These are phyloP conservation scores for Mycena epipterygia DNA, from an alignment of 768 basidiomycete species.

Conservation along the genomic window DNA sequence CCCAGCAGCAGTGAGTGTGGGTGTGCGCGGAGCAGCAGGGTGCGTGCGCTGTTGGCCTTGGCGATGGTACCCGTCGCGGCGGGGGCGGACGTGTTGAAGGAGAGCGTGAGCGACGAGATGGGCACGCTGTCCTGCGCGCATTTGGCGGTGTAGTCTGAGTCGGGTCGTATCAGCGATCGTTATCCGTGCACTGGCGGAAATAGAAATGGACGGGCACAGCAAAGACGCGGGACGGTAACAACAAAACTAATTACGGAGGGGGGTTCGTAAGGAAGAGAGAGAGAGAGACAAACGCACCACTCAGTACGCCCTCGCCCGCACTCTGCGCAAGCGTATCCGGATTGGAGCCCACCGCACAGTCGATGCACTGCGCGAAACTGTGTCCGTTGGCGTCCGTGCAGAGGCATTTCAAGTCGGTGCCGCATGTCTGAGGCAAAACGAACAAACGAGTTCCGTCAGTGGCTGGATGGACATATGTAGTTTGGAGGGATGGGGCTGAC, in stretches of 20 bases:
- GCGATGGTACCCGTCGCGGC: background rate
- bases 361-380: slow-evolving; percentile 19
- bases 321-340: slow-evolving; percentile 11
- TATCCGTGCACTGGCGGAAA: background rate
- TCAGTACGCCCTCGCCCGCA: background rate
- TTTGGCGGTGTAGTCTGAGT: slow-evolving; percentile 2
- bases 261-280: too few relatives aligned
- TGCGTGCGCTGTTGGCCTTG: background rate
- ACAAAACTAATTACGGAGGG: too few relatives aligned
- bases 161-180: background rate
- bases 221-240: too few relatives aligned
- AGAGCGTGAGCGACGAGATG: slow-evolving; percentile 18
- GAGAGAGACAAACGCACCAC: slow-evolving; percentile 11
- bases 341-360: slow-evolving; percentile 5
- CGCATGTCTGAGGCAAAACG: slow-evolving; percentile 13
- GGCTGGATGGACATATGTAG: too few relatives aligned
- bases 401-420: slow-evolving; percentile 12
- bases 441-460: background rate
- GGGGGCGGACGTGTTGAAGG: background rate
- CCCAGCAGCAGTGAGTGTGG: background rate
- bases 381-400: slow-evolving; percentile 15
- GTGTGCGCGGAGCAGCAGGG: background rate
- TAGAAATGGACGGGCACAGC: too few relatives aligned
- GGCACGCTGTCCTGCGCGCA: slow-evolving; percentile 2
- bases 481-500: slow-evolving; percentile 5